Percentiles rank a stretch among this genome's conserved stretches.
Conservation (phyloP, 106 monocot species). For the Dioscorea dumetorum region DNA sequence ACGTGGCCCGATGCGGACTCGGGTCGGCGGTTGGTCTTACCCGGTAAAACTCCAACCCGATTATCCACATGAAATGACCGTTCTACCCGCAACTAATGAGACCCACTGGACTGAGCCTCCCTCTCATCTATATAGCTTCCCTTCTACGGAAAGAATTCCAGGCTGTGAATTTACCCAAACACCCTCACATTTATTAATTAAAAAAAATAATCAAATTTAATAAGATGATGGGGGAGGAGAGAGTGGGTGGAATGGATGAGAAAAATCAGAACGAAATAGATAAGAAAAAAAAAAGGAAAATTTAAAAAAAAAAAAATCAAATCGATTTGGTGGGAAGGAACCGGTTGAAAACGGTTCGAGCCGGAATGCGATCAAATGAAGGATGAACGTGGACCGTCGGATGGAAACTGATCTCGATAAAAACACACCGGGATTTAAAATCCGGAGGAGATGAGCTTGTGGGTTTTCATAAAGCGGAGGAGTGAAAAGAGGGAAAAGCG, state of each 20-base stretch:
- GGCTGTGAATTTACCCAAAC: background rate
- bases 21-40: background rate
- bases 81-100: background rate
- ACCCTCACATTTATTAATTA: background rate
- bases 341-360: background rate
- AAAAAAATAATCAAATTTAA: background rate
- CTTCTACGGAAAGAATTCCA: conserved; percentile 3
- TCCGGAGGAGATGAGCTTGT: background rate
- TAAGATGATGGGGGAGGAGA: background rate
- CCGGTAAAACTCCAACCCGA: no score
- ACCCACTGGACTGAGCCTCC: background rate
- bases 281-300: no score
- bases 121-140: background rate
- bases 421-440: background rate
- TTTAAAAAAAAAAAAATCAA: background rate
- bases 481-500: background rate
- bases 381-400: background rate
- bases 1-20: background rate
- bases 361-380: background rate
- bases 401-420: background rate
- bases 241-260: background rate
- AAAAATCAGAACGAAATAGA: background rate
- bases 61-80: background rate
- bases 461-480: background rate
- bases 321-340: background rate